Base-by-base conservation (phyloP, 2,329 filamentous ascomycete genomes). In the Talaromyces islandicus region DNA sequence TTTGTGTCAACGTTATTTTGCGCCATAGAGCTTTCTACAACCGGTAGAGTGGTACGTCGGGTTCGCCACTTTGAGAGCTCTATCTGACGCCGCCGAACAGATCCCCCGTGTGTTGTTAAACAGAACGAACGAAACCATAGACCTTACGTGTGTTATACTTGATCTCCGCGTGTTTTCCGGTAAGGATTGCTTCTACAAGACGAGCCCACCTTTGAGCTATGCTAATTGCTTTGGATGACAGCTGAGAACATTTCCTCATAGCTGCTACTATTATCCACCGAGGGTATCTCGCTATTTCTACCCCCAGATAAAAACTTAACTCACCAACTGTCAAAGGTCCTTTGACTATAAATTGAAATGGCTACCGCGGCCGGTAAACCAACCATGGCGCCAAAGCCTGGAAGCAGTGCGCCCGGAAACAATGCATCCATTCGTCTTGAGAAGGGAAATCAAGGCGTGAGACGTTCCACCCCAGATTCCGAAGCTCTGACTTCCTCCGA, bases 401-500 rank as follows among this genome's bases (percentile, higher is more conserved):
- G 51, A 35, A 41, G 35, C 19, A 53, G 52, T 21, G 79, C 64
- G 9, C 73, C 82, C 58, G 79, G 84, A 24, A 85, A 76, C 67
- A 88, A 81, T 67, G 85, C 88, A 61, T 85, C 85, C 43, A 78
- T 88, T 43, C 77, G 90, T 54, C 81, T 91, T 35, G 90, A 93
- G 56, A 94, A 92, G 73, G 81, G 88, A 55, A 89, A 90, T 68
- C 73, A 80, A 35, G 79, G 80, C 59, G 83, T 87, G 59, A 86
- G 92, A 67, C 89, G 90, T 58, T 92, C 91, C 7, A 97, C 93
- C 1, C 93, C 93, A 24, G 94, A 97, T 71, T 97, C 92, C 3
- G 93, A 97, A 72, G 93, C 91, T 56, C 80, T 97, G 62, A 92
- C 89, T 57, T 97, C 93, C 66, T 97, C 92, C 12, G 94, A 97